Percentiles rank a stretch among this genome's conserved stretches.
phyloP scores from a whole-genome alignment of 1,284 basidiomycete genomes.

The Tremellales sp. region DNA sequence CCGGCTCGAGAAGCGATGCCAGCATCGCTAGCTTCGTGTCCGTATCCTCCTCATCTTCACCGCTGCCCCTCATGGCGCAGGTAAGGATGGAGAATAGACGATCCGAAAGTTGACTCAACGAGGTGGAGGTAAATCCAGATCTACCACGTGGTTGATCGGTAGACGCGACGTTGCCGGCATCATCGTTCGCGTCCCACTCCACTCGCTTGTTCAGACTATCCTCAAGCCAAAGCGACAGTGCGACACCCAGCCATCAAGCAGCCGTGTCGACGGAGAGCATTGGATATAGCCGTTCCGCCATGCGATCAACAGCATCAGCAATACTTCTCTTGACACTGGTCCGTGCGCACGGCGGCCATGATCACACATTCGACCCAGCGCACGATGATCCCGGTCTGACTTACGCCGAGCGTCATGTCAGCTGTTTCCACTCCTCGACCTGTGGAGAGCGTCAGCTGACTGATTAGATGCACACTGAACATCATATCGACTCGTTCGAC shows the following conservation, averaged over 20 bases:
- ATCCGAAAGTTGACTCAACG: too few species aligned
- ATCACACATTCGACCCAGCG: slow-evolving; percentile 34
- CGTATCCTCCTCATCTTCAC: slow-evolving; percentile 14
- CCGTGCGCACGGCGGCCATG: slow-evolving; percentile 33
- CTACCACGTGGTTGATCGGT: too few species aligned
- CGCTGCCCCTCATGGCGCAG: too few species aligned
- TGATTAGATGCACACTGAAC: slow-evolving; percentile 47
- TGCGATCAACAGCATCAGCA: not conserved
- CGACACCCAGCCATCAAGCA: not conserved
- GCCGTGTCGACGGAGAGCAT: too few species aligned
- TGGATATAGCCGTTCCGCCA: too few species aligned
- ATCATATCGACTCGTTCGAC: slow-evolving; percentile 49
- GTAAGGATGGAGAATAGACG: too few species aligned
- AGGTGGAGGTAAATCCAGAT: too few species aligned
- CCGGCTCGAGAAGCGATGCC: slow-evolving; percentile 39
- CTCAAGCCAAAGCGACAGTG: too few species aligned
- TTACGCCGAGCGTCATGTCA: slow-evolving; percentile 57
- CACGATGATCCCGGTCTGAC: slow-evolving; percentile 32
- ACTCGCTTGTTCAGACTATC: too few species aligned
- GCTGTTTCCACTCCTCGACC: slow-evolving; percentile 28
- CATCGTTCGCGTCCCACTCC: too few species aligned
- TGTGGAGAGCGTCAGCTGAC: not conserved
- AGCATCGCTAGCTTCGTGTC: slow-evolving; percentile 40
- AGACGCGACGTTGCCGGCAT: too few species aligned
- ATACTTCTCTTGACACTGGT: slow-evolving; percentile 8